Percentiles rank a stretch among this genome's conserved stretches.
phyloP scores from a whole-genome alignment of 768 basidiomycete genomes.

The Xanthoconium purpureum region DNA sequence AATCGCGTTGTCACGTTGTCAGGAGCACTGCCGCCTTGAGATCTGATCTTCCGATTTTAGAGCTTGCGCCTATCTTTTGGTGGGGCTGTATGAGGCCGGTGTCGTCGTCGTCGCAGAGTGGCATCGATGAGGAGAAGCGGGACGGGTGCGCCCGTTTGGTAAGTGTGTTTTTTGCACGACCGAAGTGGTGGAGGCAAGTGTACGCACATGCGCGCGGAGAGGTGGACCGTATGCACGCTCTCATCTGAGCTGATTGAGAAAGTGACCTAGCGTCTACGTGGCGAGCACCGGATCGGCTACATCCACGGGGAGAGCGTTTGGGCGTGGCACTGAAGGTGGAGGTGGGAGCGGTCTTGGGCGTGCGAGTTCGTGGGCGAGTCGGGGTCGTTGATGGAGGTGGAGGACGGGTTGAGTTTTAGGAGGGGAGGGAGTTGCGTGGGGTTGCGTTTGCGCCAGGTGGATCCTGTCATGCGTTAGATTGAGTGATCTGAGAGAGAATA shows the following conservation, averaged over 20 bases:
- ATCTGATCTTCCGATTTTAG: slow-evolving; percentile 25
- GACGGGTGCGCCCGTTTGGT: slow-evolving; percentile 22
- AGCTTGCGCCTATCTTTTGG: slow-evolving; percentile 20
- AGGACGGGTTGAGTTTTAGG: slow-evolving; percentile 17
- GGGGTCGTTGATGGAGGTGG: no score
- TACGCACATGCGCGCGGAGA: slow-evolving; percentile 14
- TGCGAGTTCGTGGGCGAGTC: background rate
- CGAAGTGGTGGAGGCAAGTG: slow-evolving; percentile 13
- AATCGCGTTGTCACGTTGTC: no score
- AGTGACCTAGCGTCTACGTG: slow-evolving; percentile 17
- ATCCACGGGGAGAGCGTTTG: background rate
- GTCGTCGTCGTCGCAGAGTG: slow-evolving; percentile 7
- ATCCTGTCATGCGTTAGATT: slow-evolving; percentile 1
- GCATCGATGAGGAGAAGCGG: slow-evolving; percentile 21
- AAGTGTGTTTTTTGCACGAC: slow-evolving; percentile 10
- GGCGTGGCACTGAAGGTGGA: background rate
- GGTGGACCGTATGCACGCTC: slow-evolving; percentile 22
- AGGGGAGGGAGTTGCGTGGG: slow-evolving; percentile 28
- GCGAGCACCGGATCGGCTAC: slow-evolving; percentile 4
- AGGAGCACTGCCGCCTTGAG: slow-evolving; percentile 33
- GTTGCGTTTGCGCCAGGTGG: slow-evolving; percentile 26
- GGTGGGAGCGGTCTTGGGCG: slow-evolving; percentile 1
- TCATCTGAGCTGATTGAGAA: slow-evolving; percentile 32
- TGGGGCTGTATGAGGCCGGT: slow-evolving; percentile 23
- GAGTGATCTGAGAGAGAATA: background rate